A percentile compares a stretch with the other conserved stretches of the same genome.
phyloP scores from a whole-genome alignment of 139 green algal species.

The Coelastrella sp. region DNA sequence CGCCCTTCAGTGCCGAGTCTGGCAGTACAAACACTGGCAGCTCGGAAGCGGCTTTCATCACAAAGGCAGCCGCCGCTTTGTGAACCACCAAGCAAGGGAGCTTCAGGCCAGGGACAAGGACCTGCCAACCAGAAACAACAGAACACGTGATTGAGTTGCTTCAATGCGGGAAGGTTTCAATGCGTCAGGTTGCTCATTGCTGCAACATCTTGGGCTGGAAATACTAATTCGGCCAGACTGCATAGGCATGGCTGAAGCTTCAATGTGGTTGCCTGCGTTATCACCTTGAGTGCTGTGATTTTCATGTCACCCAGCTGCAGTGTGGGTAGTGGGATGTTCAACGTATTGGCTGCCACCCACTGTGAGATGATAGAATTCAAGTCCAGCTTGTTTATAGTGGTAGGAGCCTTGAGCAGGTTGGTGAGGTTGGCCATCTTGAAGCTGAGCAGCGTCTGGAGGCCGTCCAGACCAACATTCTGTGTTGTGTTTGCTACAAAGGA shows the following conservation, averaged over 20 bases:
- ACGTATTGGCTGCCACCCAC: neutral
- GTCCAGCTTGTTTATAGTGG: neutral
- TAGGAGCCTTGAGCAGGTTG: neutral
- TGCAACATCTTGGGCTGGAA: too few relatives aligned
- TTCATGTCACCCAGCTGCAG: neutral
- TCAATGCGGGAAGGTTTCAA: neutral
- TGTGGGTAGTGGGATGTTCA: neutral
- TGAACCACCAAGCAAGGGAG: conserved; percentile 1
- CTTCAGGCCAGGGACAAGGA: conserved; percentile 3
- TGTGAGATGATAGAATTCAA: neutral
- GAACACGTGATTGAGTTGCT: neutral
- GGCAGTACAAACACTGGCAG: neutral
- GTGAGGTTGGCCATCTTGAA: neutral
- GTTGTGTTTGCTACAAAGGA: neutral
- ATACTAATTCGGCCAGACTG: too few relatives aligned
- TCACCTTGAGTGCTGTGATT: neutral
- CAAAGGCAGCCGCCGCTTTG: neutral
- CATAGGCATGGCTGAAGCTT: too few relatives aligned
- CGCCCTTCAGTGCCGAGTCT: neutral
- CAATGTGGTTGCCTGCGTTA: too few relatives aligned
- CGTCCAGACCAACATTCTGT: neutral
- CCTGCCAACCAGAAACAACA: neutral
- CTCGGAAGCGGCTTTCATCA: neutral
- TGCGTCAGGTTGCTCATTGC: neutral
- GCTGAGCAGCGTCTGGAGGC: neutral